phyloP scores from a whole-genome alignment of 108 stramenopile genomes.

The Cyclotella baltica region DNA sequence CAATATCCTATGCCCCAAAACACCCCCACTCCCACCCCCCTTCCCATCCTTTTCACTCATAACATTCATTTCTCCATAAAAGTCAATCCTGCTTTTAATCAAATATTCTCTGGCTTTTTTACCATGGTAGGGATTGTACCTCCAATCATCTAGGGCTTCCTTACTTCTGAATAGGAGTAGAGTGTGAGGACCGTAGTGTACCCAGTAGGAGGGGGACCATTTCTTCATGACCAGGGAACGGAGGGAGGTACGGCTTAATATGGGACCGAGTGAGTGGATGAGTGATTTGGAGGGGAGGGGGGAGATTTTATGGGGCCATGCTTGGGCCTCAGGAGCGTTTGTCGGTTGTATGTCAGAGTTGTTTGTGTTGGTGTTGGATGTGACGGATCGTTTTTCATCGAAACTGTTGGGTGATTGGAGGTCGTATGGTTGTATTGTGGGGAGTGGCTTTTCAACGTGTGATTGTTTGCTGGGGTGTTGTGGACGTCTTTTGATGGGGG shows the following conservation, averaged over 20 bases:
- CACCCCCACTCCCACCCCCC: slow-evolving; percentile 15
- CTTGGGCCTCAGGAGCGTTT: not conserved
- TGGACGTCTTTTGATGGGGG: slow-evolving; percentile 12
- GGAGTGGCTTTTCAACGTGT: not conserved
- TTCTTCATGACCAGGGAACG: slow-evolving; percentile 60
- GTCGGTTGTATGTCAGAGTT: not conserved
- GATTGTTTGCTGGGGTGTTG: too few species aligned
- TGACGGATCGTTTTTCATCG: not conserved
- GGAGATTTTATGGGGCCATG: slow-evolving; percentile 35
- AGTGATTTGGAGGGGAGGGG: slow-evolving; percentile 36
- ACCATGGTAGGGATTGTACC: slow-evolving; percentile 56
- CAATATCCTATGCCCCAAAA: slow-evolving; percentile 53
- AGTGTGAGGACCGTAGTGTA: slow-evolving; percentile 40
- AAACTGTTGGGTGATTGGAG: slow-evolving; percentile 10
- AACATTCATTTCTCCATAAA: slow-evolving; percentile 46
- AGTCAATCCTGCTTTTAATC: slow-evolving; percentile 54
- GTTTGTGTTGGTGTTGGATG: slow-evolving; percentile 19
- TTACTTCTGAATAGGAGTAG: slow-evolving; percentile 46
- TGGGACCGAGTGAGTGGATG: slow-evolving; percentile 44
- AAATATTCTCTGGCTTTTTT: slow-evolving; percentile 51
- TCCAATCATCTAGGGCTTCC: slow-evolving; percentile 60
- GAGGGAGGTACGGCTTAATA: slow-evolving; percentile 51
- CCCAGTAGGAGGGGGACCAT: slow-evolving; percentile 53
- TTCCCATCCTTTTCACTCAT: not conserved
- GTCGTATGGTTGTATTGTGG: not conserved